Conservation (phyloP, 2,329 filamentous ascomycete species). For the Akanthomyces uredinophilus region DNA sequence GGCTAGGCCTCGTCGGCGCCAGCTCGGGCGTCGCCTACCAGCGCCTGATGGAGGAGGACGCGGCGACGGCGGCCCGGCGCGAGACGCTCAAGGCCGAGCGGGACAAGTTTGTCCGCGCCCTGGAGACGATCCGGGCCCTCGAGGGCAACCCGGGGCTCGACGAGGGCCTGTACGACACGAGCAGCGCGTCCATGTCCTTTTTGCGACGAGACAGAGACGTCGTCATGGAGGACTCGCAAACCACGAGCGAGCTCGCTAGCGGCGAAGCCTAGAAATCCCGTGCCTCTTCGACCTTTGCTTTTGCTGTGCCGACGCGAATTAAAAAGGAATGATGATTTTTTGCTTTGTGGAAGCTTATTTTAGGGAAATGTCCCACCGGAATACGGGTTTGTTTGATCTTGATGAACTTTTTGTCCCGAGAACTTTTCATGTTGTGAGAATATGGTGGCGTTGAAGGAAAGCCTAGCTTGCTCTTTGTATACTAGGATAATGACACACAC, state of each 20-base stretch:
- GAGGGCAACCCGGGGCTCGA: conserved; percentile 30
- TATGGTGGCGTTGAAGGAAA: not conserved
- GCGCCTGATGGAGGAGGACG: conserved; percentile 45
- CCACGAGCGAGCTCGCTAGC: conserved; percentile 7
- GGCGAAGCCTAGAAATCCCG: conserved; percentile 1
- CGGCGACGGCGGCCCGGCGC: conserved; percentile 35
- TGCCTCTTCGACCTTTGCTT: not conserved
- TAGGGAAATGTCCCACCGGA: not conserved
- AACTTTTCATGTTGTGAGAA: not conserved
- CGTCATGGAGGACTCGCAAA: conserved; percentile 7
- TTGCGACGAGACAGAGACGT: not conserved
- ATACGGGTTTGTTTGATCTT: not conserved
- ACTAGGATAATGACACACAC: not conserved
- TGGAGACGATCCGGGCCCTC: conserved; percentile 40
- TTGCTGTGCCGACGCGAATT: not conserved
- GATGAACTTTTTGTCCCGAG: not conserved
- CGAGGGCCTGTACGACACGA: conserved; percentile 14
- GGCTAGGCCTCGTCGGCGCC: conserved; percentile 36
- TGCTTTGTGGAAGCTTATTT: not conserved
- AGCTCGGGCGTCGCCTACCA: conserved; percentile 30
- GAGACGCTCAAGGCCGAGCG: conserved; percentile 38
- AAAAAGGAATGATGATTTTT: not conserved
- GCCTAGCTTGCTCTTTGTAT: not conserved
- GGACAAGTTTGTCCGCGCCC: conserved; percentile 42
- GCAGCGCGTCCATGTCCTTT: conserved; percentile 1